A percentile compares a stretch with the other conserved stretches of the same genome.
Conservation (phyloP, 108 stramenopile species). For the Fragilaria radians region DNA sequence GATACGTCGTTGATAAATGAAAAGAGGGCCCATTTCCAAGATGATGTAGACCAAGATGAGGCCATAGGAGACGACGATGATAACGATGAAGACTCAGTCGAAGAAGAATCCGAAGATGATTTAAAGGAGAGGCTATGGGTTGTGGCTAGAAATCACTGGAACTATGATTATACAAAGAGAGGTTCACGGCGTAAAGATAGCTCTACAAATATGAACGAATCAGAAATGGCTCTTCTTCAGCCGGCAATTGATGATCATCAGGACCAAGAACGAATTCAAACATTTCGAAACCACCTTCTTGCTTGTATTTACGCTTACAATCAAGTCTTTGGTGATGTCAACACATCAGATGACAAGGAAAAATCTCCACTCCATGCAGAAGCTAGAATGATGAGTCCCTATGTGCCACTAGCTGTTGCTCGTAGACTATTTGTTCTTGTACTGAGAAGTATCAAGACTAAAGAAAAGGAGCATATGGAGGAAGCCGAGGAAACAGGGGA, state of each 20-base stretch:
- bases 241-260: not conserved
- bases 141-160: not conserved
- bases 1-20: not conserved
- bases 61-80: not conserved
- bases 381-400: not conserved
- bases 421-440: not conserved
- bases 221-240: not conserved
- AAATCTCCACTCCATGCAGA: not conserved
- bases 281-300: constrained; percentile 2
- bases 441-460: not conserved
- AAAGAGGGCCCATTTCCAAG: not conserved
- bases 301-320: constrained; percentile 4
- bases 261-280: not conserved
- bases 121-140: constrained; percentile 6
- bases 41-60: not conserved
- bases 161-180: not conserved
- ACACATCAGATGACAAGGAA: not conserved
- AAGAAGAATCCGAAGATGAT: not conserved
- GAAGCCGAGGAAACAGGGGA: not conserved
- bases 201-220: not conserved
- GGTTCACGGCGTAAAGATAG: not conserved
- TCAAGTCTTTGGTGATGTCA: constrained; percentile 4
- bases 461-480: not conserved
- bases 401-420: constrained; percentile 2
- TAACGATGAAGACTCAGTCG: not conserved